phyloP scores from a whole-genome alignment of 169 alveolate species.

The Plasmodium gonderi region DNA sequence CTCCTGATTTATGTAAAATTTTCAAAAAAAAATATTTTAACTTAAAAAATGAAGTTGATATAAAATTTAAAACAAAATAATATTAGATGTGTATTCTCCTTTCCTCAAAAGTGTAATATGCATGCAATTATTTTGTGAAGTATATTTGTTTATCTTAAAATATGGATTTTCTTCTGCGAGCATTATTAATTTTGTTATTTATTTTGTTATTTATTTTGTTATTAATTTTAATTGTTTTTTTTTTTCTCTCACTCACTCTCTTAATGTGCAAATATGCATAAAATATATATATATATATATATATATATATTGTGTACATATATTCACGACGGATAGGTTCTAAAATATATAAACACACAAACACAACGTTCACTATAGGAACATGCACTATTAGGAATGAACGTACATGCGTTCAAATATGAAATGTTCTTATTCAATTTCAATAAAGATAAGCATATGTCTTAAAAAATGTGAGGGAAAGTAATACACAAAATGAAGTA shows the following conservation, averaged over 20 bases:
- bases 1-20: background rate
- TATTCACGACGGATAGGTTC: background rate
- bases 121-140: background rate
- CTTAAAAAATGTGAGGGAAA: background rate
- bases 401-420: background rate
- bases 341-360: background rate
- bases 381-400: background rate
- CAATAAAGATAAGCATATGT: background rate
- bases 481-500: background rate
- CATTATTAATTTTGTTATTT: too few species aligned
- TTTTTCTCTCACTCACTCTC: too few species aligned
- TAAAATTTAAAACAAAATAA: background rate
- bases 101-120: background rate
- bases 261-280: too few species aligned
- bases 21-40: background rate
- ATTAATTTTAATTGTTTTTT: too few species aligned
- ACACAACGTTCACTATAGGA: background rate
- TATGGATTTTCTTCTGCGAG: background rate
- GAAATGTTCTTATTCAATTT: background rate
- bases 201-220: too few species aligned
- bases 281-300: too few species aligned
- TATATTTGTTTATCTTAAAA: background rate
- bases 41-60: background rate
- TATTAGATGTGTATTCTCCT: background rate
- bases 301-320: too few species aligned